These are phyloP conservation scores for Leccinum sublutescens DNA, from an alignment of 768 basidiomycete species.

Conservation along the genomic window DNA sequence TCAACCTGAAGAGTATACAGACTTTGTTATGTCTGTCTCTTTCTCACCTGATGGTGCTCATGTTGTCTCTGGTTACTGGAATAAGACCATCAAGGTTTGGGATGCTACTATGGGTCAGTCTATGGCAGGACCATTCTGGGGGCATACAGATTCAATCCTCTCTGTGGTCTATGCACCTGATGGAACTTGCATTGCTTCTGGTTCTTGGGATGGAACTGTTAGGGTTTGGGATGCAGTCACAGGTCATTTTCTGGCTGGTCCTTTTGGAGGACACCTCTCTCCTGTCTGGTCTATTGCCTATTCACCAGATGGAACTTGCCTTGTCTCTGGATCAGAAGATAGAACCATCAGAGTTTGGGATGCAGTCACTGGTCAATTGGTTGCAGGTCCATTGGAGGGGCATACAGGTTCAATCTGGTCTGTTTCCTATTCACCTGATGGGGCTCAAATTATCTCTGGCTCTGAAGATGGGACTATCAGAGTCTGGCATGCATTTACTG, in stretches of 20 bases:
- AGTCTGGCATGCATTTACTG: background rate
- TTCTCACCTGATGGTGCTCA: background rate
- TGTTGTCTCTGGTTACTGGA: background rate
- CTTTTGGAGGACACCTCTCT: background rate
- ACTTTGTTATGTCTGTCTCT: background rate
- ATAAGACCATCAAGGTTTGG: background rate
- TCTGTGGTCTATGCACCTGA: background rate
- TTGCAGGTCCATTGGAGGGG: background rate
- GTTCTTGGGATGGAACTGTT: background rate
- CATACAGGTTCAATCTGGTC: background rate
- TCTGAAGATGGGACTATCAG: background rate
- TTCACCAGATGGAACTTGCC: background rate
- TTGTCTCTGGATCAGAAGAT: background rate
- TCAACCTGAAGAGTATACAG: background rate
- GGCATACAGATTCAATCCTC: background rate
- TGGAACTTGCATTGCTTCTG: background rate
- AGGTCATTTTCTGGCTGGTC: background rate
- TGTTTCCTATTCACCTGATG: background rate
- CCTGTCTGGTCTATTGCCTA: background rate
- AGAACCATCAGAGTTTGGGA: background rate
- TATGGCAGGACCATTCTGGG: background rate
- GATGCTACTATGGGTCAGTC: background rate
- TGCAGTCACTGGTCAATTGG: background rate
- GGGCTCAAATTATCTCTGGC: background rate
- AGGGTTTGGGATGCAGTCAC: background rate